A percentile compares a stretch with the other conserved stretches of the same genome.
These are phyloP conservation scores for Vicia sativa DNA, from an alignment of 306 rosid genomes.

Conservation along the genomic window DNA sequence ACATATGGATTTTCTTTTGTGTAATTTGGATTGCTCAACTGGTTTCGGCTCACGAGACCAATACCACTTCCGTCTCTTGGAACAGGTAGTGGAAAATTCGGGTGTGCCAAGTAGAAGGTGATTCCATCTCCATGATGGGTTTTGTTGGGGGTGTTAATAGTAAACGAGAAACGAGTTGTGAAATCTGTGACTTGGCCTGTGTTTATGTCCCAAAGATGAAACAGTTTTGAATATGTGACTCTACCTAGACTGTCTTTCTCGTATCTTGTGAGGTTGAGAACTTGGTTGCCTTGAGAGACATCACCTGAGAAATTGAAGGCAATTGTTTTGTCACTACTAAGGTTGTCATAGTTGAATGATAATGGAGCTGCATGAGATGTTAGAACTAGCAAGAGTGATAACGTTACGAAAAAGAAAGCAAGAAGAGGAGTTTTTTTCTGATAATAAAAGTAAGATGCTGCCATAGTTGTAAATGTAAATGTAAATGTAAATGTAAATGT, in stretches of 20 bases:
- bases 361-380: constrained; percentile 36
- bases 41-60: constrained; percentile 21
- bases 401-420: not conserved
- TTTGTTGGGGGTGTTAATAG: constrained; percentile 37
- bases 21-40: not conserved
- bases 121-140: constrained; percentile 42
- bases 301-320: constrained; percentile 25
- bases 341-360: constrained; percentile 35
- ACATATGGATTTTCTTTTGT: constrained; percentile 39
- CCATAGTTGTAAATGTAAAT: constrained; percentile 30
- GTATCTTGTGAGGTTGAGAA: constrained; percentile 32
- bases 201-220: constrained; percentile 40
- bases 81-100: constrained; percentile 29
- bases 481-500: constrained; percentile 1
- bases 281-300: not conserved
- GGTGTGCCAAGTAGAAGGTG: constrained; percentile 51
- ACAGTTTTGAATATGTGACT: constrained; percentile 27
- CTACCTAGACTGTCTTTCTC: constrained; percentile 35
- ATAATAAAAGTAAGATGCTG: not conserved
- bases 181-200: constrained; percentile 40
- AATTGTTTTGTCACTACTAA: constrained; percentile 17
- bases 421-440: constrained; percentile 5
- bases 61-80: constrained; percentile 39
- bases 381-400: constrained; percentile 9
- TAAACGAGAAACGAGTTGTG: constrained; percentile 46